Conservation (phyloP, 163 green algal genomes). For the Coccomyxa subellipsoidea region DNA sequence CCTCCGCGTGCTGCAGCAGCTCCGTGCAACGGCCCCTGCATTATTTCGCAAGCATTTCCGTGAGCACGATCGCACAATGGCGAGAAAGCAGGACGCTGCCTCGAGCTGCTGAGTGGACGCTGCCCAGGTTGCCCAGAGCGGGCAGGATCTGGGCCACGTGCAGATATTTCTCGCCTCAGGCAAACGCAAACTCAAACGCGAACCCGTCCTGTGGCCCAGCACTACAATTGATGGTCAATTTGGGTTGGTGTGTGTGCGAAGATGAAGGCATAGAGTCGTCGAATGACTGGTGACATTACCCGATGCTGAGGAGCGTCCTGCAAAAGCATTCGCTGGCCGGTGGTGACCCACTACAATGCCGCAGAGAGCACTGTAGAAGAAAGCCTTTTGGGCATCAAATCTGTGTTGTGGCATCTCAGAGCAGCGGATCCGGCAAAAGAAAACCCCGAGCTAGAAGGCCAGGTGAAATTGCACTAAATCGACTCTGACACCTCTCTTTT, state of each 20-base stretch:
- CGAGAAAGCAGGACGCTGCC: no score
- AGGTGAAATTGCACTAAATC: not conserved
- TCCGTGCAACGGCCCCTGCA: slow-evolving; percentile 45
- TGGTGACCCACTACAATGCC: not conserved
- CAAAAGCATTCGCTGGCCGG: not conserved
- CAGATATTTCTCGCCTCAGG: not conserved
- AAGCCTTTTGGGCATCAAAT: not conserved
- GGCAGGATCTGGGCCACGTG: not conserved
- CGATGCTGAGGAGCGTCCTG: not conserved
- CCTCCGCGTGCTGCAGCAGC: slow-evolving; percentile 44
- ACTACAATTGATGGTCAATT: no score
- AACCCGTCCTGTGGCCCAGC: no score
- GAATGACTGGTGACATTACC: not conserved
- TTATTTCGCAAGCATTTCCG: not conserved
- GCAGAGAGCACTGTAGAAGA: not conserved
- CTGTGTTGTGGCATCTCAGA: not conserved
- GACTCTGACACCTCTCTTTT: not conserved
- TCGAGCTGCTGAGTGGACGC: not conserved
- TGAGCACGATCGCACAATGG: not conserved
- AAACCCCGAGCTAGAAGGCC: not conserved
- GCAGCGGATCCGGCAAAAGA: not conserved
- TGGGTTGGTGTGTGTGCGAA: no score
- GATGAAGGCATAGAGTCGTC: no score
- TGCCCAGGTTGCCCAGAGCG: not conserved
- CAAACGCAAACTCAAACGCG: no score